phyloP scores from a whole-genome alignment of 2,329 filamentous ascomycete genomes.

The Colletotrichum falcatum region DNA sequence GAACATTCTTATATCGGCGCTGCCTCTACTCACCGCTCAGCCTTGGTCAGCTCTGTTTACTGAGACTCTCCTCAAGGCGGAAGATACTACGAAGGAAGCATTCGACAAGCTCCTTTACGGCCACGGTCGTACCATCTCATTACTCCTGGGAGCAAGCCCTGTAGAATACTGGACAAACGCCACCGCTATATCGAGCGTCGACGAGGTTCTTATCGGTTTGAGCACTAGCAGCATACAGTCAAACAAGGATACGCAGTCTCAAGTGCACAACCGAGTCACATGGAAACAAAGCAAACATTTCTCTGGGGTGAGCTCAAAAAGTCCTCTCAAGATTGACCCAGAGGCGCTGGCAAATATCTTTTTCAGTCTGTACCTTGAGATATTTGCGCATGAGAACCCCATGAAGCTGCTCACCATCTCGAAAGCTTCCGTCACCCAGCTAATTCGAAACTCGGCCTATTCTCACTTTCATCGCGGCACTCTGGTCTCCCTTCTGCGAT shows the following conservation, averaged over 20 bases:
- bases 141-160: slow-evolving; percentile 63
- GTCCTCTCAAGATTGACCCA: slow-evolving; percentile 49
- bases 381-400: slow-evolving; percentile 58
- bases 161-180: slow-evolving; percentile 64
- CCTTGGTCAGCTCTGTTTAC: slow-evolving; percentile 62
- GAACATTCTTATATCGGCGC: slow-evolving; percentile 55
- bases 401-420: slow-evolving; percentile 31
- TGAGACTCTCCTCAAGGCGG: slow-evolving; percentile 39
- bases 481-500: slow-evolving; percentile 54
- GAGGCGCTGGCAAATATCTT: slow-evolving; percentile 54
- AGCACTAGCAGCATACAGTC: slow-evolving; percentile 20
- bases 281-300: slow-evolving; percentile 54
- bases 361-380: slow-evolving; percentile 56
- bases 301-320: slow-evolving; percentile 44
- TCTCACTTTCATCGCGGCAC: slow-evolving; percentile 54
- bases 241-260: slow-evolving; percentile 11
- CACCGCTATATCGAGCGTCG: slow-evolving; percentile 53
- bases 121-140: slow-evolving; percentile 58
- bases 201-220: slow-evolving; percentile 52
- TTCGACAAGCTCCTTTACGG: slow-evolving; percentile 60
- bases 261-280: slow-evolving; percentile 48
- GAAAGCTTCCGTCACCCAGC: slow-evolving; percentile 24
- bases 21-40: slow-evolving; percentile 58
- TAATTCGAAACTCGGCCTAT: slow-evolving; percentile 42
- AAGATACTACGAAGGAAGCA: slow-evolving; percentile 46